Evolutionary conservation across 495 filamentous ascomycete species (phyloP), one percentile per base, ranked within the genome.

Genomic region (Aspergillus sclerotioniger): DNA sequence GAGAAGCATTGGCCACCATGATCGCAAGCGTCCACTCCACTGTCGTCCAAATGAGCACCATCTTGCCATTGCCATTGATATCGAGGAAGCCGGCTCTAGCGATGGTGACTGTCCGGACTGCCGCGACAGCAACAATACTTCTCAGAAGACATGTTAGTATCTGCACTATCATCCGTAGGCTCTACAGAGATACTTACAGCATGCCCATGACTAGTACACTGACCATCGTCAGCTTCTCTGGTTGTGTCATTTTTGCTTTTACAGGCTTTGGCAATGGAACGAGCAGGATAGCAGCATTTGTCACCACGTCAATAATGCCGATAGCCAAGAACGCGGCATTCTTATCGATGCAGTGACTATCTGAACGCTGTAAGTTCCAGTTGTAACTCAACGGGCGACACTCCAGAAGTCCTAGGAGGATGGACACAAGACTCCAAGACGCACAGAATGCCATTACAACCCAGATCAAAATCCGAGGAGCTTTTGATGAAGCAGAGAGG

Each of bases 21-120:
- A 57, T 57, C 8, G 46, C 54, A 1, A 39, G 17, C 17, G 46
- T 28, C 54, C 45, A 57, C 28, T 57, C 54, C 8, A 57, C 54
- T 6, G 35, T 51, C 1, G 33, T 50, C 54, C 54, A 57, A 17
- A 57, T 41, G 6, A 49, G 20, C 8, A 57, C 28, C 45, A 57
- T 57, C 41, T 57, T 57, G 46, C 45, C 45, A 21, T 9, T 25
- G 15, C 41, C 44, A 15, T 50, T 43, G 17, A 50, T 49, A 15
- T 16, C 25, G 33, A 7, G 12, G 17, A 50, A 47, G 15, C 50
- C 45, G 45, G 32, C 29, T 25, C n/a, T 31, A 5, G 47, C 31
- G 1, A 50, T 20, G 13, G 31, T 13, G n/a, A 51, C 21, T 6
- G 45, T 41, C 5, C 31, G 45, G 15, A 46, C 3, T 13, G 41